Conservation (phyloP, 2,329 filamentous ascomycete species). For the Chrysoporthe puriensis region DNA sequence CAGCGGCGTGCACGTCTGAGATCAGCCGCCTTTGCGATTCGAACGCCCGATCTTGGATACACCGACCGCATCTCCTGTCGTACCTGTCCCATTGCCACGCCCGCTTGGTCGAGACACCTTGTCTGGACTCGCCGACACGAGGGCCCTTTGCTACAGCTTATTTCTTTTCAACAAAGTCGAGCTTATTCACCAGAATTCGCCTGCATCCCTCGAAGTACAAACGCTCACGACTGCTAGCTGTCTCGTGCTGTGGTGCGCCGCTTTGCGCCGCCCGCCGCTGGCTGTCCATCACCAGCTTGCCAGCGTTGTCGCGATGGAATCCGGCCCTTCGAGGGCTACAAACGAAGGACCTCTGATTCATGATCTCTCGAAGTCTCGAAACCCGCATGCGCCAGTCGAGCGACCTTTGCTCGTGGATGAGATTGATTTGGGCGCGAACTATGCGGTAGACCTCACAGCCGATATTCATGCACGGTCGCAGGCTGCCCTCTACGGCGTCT, state of each 20-base stretch:
- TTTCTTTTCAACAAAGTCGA: background rate
- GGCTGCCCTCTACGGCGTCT: constrained; percentile 32
- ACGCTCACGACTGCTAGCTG: constrained; percentile 13
- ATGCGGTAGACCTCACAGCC: constrained; percentile 15
- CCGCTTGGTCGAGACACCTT: background rate
- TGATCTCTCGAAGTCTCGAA: constrained; percentile 13
- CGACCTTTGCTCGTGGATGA: constrained; percentile 17
- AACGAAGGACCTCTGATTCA: constrained; percentile 11
- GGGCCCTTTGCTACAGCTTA: background rate
- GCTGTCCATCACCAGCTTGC: constrained; percentile 16
- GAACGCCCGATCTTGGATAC: background rate
- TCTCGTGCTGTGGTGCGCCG: constrained; percentile 8
- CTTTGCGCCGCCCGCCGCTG: constrained; percentile 18
- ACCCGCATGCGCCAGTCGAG: constrained; percentile 9
- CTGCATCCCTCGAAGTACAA: constrained; percentile 6
- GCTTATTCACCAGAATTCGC: background rate
- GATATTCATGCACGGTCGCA: constrained; percentile 26
- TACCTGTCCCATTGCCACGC: background rate
- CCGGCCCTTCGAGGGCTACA: constrained; percentile 27
- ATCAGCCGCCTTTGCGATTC: constrained; percentile 17
- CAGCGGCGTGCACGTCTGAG: constrained; percentile 8
- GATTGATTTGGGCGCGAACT: constrained; percentile 20
- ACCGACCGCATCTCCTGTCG: constrained; percentile 5
- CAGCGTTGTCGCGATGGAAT: constrained; percentile 22
- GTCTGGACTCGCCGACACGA: background rate